These are phyloP conservation scores for Lipomyces lipofer DNA, from an alignment of 805 yeast species.

Conservation along the genomic window DNA sequence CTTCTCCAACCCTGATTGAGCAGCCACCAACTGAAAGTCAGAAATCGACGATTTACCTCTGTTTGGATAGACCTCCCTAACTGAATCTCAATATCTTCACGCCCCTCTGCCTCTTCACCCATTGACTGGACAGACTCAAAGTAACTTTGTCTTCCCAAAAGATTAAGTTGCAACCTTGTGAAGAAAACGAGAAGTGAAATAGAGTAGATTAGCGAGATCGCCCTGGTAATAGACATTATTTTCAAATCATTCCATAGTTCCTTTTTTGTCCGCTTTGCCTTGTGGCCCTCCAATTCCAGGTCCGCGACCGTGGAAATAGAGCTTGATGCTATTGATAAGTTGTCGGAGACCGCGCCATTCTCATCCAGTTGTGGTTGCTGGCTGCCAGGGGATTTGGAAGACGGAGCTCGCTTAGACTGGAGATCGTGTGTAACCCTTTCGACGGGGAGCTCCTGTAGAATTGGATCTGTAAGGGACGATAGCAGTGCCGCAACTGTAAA, in stretches of 20 bases:
- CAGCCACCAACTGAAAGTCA: conserved; percentile 92
- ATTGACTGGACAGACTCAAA: conserved; percentile 60
- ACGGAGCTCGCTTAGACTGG: conserved; percentile 53
- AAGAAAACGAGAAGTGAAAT: conserved; percentile 70
- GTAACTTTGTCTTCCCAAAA: conserved; percentile 83
- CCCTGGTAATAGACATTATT: conserved; percentile 68
- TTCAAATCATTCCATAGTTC: conserved; percentile 86
- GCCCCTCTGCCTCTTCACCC: conserved; percentile 15
- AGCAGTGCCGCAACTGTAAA: conserved; percentile 79
- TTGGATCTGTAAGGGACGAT: conserved; percentile 70
- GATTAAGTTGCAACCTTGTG: conserved; percentile 82
- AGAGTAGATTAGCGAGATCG: conserved; percentile 68
- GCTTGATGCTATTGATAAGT: conserved; percentile 19
- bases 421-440: conserved; percentile 71
- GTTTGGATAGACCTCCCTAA: conserved; percentile 31
- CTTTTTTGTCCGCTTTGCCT: conserved; percentile 48
- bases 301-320: conserved; percentile 20
- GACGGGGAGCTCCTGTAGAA: conserved; percentile 62
- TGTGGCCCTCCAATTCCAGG: conserved; percentile 26
- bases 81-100: conserved; percentile 35
- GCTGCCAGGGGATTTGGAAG: not conserved
- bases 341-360: conserved; percentile 7
- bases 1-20: conserved; percentile 80
- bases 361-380: not conserved
- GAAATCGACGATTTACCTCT: conserved; percentile 69